These are phyloP conservation scores for Gossypium davidsonii DNA, from an alignment of 441 rosid genomes.

Conservation along the genomic window DNA sequence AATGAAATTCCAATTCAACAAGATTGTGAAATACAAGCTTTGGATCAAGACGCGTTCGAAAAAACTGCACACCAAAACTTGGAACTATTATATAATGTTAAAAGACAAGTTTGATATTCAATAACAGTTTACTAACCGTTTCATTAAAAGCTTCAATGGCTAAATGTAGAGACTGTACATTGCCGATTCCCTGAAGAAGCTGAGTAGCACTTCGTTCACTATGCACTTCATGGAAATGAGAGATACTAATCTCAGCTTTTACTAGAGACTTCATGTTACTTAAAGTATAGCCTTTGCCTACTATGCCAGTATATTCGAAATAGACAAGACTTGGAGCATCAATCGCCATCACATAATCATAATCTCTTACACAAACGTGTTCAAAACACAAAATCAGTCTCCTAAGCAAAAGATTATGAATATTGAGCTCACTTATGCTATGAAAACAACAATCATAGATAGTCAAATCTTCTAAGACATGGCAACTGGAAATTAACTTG, in stretches of 20 bases:
- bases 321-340: background rate
- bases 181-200: background rate
- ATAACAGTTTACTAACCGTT: background rate
- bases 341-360: background rate
- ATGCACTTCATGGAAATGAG: background rate
- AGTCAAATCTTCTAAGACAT: background rate
- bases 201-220: background rate
- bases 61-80: background rate
- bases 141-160: background rate
- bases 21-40: background rate
- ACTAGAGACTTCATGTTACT: background rate
- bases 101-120: background rate
- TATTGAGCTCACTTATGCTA: background rate
- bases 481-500: background rate
- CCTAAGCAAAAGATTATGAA: background rate
- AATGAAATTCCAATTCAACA: background rate
- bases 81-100: background rate
- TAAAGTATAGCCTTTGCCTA: background rate
- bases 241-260: background rate
- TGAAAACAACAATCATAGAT: background rate
- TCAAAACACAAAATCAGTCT: background rate
- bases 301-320: background rate
- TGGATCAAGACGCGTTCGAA: background rate
- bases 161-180: background rate
- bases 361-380: background rate